phyloP scores from a whole-genome alignment of 768 basidiomycete genomes.

The Filobasidium floriforme region DNA sequence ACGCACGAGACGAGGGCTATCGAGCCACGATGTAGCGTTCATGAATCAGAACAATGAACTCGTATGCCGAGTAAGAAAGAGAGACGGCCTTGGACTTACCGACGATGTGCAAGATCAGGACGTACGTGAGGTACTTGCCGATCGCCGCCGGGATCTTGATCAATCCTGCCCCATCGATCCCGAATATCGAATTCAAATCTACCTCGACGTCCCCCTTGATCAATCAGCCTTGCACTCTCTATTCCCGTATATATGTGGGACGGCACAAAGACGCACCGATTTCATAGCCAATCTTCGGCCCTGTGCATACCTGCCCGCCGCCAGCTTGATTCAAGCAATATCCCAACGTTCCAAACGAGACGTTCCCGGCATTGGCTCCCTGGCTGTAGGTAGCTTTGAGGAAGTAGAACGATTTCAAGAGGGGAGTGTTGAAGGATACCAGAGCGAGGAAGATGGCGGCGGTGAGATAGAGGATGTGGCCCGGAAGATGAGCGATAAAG shows the following conservation, averaged over 20 bases:
- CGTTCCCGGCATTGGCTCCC: conserved; percentile 38
- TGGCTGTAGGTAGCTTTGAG: conserved; percentile 50
- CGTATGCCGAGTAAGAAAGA: background rate
- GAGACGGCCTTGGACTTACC: conserved; percentile 39
- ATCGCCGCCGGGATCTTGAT: conserved; percentile 71
- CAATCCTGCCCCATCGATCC: conserved; percentile 46
- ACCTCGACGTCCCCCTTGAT: background rate
- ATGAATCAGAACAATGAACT: background rate
- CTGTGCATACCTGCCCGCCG: conserved; percentile 58
- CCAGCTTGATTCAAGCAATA: conserved; percentile 62
- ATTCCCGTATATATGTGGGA: background rate
- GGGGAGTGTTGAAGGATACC: conserved; percentile 84
- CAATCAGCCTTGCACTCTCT: too few species aligned
- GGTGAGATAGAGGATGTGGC: conserved; percentile 73
- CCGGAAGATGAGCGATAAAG: conserved; percentile 49
- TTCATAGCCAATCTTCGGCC: conserved; percentile 73
- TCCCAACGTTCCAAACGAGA: conserved; percentile 82
- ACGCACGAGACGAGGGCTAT: conserved; percentile 59
- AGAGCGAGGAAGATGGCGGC: conserved; percentile 72
- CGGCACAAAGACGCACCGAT: conserved; percentile 56
- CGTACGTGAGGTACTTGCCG: conserved; percentile 93
- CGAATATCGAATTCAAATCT: conserved; percentile 74
- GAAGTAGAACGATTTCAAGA: conserved; percentile 81
- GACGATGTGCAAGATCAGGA: conserved; percentile 81
- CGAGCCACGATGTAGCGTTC: background rate